These are phyloP conservation scores for Solanum hybrid DNA, from an alignment of 305 asterid species.

Conservation along the genomic window DNA sequence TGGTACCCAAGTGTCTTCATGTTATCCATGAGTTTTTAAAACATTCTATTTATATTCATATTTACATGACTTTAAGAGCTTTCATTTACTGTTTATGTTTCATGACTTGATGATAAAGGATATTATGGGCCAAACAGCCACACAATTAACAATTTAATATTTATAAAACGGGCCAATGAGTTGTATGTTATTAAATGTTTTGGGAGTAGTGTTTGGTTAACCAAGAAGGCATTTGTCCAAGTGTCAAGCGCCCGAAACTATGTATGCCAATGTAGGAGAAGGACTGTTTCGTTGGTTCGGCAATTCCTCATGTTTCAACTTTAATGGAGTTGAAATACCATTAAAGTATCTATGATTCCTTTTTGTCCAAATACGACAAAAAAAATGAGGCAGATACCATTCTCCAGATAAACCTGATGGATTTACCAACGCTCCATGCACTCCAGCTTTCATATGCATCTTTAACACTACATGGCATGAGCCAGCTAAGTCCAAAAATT, in stretches of 20 bases:
- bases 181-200: not conserved
- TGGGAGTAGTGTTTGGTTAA: not conserved
- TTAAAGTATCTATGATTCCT: not conserved
- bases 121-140: not conserved
- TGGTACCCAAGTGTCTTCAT: not conserved
- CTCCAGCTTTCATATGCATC: not conserved
- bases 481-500: not conserved
- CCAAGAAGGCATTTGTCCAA: not conserved
- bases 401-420: not conserved
- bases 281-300: not conserved
- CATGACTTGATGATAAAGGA: not conserved
- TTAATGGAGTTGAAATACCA: not conserved
- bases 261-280: not conserved
- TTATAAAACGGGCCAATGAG: not conserved
- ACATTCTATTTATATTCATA: not conserved
- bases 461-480: not conserved
- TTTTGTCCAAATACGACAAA: not conserved
- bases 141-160: not conserved
- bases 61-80: not conserved
- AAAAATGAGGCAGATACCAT: not conserved
- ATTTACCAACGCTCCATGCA: not conserved
- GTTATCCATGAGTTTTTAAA: not conserved
- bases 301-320: not conserved
- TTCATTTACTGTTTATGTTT: not conserved
- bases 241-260: not conserved